phyloP scores from a whole-genome alignment of 2,329 filamentous ascomycete genomes.

The Nigrospora oryzae region DNA sequence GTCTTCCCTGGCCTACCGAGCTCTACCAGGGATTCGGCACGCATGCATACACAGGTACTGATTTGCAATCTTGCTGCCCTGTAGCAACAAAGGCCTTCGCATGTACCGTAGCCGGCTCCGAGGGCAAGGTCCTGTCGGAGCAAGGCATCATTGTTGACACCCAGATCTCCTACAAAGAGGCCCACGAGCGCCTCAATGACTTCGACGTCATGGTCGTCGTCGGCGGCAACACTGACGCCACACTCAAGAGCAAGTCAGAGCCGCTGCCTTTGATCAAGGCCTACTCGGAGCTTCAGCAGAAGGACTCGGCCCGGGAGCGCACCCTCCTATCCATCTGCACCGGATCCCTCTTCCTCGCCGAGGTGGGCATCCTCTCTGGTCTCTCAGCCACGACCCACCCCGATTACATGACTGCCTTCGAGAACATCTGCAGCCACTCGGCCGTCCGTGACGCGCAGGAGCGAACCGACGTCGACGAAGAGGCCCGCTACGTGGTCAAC shows the following conservation, averaged over 20 bases:
- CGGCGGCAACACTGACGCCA: conserved; percentile 56
- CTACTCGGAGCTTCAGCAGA: conserved; percentile 72
- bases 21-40: too few species aligned
- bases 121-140: conserved; percentile 45
- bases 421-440: conserved; percentile 71
- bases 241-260: conserved; percentile 61
- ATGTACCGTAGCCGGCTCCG: conserved; percentile 43
- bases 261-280: conserved; percentile 65
- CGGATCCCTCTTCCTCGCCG: conserved; percentile 67
- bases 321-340: conserved; percentile 76
- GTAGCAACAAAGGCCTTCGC: conserved; percentile 50
- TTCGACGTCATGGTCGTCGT: conserved; percentile 75
- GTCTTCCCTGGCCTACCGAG: conserved; percentile 12
- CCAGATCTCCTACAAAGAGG: conserved; percentile 72
- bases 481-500: conserved; percentile 79
- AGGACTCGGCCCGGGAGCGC: conserved; percentile 70
- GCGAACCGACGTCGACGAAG: conserved; percentile 76
- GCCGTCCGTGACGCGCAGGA: conserved; percentile 62
- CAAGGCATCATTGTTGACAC: conserved; percentile 64
- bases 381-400: conserved; percentile 77
- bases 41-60: too few species aligned
- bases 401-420: conserved; percentile 71
- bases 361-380: conserved; percentile 69
- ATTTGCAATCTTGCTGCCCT: not conserved
- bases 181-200: conserved; percentile 62